Conservation (phyloP, 176 grass and related monocot genomes). For the Otatea glauca region DNA sequence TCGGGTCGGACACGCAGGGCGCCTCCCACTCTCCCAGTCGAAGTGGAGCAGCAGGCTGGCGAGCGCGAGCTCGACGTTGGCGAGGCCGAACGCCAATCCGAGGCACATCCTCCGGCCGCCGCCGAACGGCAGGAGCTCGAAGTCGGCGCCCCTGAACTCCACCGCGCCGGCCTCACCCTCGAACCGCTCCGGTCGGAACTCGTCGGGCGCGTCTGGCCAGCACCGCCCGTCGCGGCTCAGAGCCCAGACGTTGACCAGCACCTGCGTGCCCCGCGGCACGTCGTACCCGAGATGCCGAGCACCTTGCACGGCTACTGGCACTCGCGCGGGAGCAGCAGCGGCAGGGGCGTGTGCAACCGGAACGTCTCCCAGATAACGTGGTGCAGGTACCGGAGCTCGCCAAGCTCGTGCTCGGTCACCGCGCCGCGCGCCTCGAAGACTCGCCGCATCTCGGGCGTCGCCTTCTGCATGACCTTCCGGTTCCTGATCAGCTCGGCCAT, state of each 20-base stretch:
- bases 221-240: slow-evolving; percentile 39
- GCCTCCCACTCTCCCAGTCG: slow-evolving; percentile 27
- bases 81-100: slow-evolving; percentile 32
- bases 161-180: neutral
- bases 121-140: slow-evolving; percentile 34
- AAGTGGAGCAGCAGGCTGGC: slow-evolving; percentile 36
- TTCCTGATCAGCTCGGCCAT: slow-evolving; percentile 49
- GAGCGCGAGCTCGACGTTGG: slow-evolving; percentile 34
- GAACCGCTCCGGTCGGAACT: slow-evolving; percentile 28
- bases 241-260: slow-evolving; percentile 70
- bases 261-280: slow-evolving; percentile 46
- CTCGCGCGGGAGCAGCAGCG: slow-evolving; percentile 43
- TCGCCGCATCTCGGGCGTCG: slow-evolving; percentile 40
- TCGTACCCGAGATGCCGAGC: slow-evolving; percentile 49
- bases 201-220: slow-evolving; percentile 28
- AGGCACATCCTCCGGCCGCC: slow-evolving; percentile 43
- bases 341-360: slow-evolving; percentile 37
- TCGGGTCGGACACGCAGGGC: neutral
- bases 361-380: slow-evolving; percentile 47
- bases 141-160: slow-evolving; percentile 9
- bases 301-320: slow-evolving; percentile 19
- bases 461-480: slow-evolving; percentile 25
- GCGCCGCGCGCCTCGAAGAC: slow-evolving; percentile 10
- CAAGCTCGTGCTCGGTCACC: slow-evolving; percentile 21
- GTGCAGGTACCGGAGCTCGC: slow-evolving; percentile 34